Conservation (phyloP, 1,284 basidiomycete genomes). For the Sanghuangporus weigelae region DNA sequence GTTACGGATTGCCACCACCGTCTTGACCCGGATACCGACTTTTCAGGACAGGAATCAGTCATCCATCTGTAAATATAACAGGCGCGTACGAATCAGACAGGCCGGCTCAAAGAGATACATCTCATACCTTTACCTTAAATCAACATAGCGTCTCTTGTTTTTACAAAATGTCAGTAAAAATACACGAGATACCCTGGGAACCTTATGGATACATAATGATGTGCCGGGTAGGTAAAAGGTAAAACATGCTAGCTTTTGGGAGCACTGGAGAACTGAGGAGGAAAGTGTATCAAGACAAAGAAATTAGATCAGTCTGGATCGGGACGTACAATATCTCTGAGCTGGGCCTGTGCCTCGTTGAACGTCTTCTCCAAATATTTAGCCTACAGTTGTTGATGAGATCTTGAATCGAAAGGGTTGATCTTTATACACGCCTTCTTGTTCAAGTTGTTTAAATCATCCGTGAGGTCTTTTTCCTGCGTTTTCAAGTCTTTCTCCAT, state of each 20-base stretch:
- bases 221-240: background rate
- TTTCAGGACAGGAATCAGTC: too few species aligned
- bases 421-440: conserved; percentile 84
- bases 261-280: conserved; percentile 54
- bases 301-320: background rate
- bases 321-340: conserved; percentile 77
- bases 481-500: conserved; percentile 71
- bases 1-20: background rate
- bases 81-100: too few species aligned
- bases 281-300: background rate
- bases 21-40: too few species aligned
- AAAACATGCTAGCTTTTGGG: conserved; percentile 26
- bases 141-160: background rate
- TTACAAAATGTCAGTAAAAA: background rate
- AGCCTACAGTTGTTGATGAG: conserved; percentile 38
- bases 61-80: too few species aligned
- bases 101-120: too few species aligned
- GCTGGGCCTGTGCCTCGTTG: conserved; percentile 80
- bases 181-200: background rate
- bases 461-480: conserved; percentile 76
- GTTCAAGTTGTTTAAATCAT: conserved; percentile 72
- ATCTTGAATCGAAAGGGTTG: conserved; percentile 73
- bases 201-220: conserved; percentile 3
- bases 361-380: conserved; percentile 91
- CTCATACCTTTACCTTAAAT: background rate